Base-by-base conservation (phyloP, 208 protist genomes). In the Leishmania major region DNA sequence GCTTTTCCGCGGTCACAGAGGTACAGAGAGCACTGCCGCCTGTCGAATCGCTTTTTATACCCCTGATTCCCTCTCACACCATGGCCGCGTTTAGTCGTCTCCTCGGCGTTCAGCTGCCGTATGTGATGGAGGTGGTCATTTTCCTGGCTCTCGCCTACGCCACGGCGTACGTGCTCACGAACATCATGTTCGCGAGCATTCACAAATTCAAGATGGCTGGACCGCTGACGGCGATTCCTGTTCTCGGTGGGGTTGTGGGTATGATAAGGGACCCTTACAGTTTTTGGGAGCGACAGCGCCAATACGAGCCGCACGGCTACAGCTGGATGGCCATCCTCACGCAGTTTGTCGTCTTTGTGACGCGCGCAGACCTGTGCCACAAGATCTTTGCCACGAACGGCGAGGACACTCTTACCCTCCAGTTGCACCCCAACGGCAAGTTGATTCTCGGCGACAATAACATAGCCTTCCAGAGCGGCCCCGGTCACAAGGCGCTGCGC, bases 361-460 rank as follows among this genome's bases (percentile, higher is more conserved):
- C 93, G 6, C 88, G 90, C 75, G 84, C 93, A 0, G 92, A 95
- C 64, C 85, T 95, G 60, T 95, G 92, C 87, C 93, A 95, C 64
- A 95, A 94, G 86, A 94, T 97, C 80, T 97, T 97, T 77, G 84
- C 89, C 45, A 90, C 83, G 8, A 95, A 95, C 86, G 88, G 92
- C 84, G 92, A 95, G 79, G 89, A 92, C 81, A 90, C 89, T 4
- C 86, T 95, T 43, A 95, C 92, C 13, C 87, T 95, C 31, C 91
- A 95, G 81, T 90, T 96, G 81, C 93, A 96, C 86, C 92, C 93
- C 57, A 95, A 92, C 85, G 92, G 91, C 70, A 93, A 92, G 82
- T 86, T 94, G 72, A 96, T 96, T 81, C 90, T 96, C 1, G 93
- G 93, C 43, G 92, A 96, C 84, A 94, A 94, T 86, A 97, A 95